Conservation (phyloP, 2,329 filamentous ascomycete genomes). For the Drechslera avenae region DNA sequence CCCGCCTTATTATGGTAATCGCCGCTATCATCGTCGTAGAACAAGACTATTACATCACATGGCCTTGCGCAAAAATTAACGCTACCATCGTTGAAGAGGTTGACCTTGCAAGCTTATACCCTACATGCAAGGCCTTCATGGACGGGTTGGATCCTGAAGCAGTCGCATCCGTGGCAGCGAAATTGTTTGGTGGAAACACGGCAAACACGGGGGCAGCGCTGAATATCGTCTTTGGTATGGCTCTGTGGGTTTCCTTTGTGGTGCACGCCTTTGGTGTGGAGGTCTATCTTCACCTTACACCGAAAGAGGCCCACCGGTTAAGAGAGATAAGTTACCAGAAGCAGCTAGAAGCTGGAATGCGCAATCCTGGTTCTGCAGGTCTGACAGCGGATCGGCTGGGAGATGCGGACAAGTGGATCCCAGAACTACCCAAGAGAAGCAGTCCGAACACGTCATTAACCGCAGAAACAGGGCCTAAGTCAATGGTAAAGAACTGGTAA, state of each 20-base stretch:
- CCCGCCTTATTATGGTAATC: conserved; percentile 56
- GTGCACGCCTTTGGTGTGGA: conserved; percentile 54
- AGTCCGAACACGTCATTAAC: conserved; percentile 1
- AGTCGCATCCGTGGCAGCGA: conserved; percentile 33
- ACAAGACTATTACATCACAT: conserved; percentile 44
- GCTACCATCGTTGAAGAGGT: conserved; percentile 36
- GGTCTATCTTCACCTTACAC: conserved; percentile 54
- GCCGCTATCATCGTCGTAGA: conserved; percentile 49
- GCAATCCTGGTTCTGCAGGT: conserved; percentile 47
- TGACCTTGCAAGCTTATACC: conserved; percentile 44
- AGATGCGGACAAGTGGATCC: conserved; percentile 34
- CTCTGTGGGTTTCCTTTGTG: conserved; percentile 58
- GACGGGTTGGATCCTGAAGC: conserved; percentile 36
- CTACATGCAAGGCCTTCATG: conserved; percentile 53
- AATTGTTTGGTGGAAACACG: conserved; percentile 23
- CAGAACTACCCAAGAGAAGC: conserved; percentile 8
- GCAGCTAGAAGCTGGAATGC: conserved; percentile 61
- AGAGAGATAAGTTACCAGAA: conserved; percentile 62
- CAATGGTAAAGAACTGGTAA: not conserved
- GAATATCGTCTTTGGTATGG: conserved; percentile 58
- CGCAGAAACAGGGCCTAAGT: not conserved
- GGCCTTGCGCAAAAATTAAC: conserved; percentile 58
- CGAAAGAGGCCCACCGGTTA: conserved; percentile 59
- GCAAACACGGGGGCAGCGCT: conserved; percentile 53
- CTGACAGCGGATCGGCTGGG: conserved; percentile 35